phyloP scores from a whole-genome alignment of 305 asterid species.

The Plantago rigida region DNA sequence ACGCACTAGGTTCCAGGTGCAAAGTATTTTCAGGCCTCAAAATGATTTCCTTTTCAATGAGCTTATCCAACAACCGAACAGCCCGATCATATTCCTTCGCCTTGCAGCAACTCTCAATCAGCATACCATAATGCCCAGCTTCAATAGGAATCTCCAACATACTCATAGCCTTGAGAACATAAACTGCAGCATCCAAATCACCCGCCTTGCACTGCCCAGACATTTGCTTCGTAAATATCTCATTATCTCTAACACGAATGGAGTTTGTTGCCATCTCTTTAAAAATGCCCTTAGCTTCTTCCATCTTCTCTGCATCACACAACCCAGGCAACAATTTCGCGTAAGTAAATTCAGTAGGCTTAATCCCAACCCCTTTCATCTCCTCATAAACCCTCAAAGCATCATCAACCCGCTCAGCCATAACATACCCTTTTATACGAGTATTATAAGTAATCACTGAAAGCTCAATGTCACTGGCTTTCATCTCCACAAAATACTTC shows the following conservation, averaged over 20 bases:
- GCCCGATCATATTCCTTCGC: conserved; percentile 58
- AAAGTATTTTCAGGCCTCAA: conserved; percentile 48
- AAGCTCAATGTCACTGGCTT: conserved; percentile 63
- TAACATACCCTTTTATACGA: conserved; percentile 66
- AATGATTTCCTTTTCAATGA: conserved; percentile 66
- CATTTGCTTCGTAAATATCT: conserved; percentile 50
- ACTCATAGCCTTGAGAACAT: conserved; percentile 70
- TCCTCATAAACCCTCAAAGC: conserved; percentile 67
- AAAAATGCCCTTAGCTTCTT: conserved; percentile 52
- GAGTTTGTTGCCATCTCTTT: conserved; percentile 66
- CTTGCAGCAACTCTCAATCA: conserved; percentile 72
- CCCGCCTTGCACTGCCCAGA: conserved; percentile 64
- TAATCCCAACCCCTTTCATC: conserved; percentile 63
- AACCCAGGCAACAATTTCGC: conserved; percentile 73
- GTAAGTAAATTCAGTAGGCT: conserved; percentile 65
- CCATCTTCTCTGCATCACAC: conserved; percentile 65
- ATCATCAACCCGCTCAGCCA: conserved; percentile 55
- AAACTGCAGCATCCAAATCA: conserved; percentile 61
- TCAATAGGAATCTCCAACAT: conserved; percentile 68
- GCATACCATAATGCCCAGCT: conserved; percentile 80
- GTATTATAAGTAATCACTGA: conserved; percentile 63
- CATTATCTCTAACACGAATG: conserved; percentile 53
- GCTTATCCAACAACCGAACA: conserved; percentile 56
- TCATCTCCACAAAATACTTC: conserved; percentile 72
- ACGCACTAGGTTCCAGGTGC: conserved; percentile 65